phyloP scores from a whole-genome alignment of 495 filamentous ascomycete genomes.

The Talaromyces nanjingensis region DNA sequence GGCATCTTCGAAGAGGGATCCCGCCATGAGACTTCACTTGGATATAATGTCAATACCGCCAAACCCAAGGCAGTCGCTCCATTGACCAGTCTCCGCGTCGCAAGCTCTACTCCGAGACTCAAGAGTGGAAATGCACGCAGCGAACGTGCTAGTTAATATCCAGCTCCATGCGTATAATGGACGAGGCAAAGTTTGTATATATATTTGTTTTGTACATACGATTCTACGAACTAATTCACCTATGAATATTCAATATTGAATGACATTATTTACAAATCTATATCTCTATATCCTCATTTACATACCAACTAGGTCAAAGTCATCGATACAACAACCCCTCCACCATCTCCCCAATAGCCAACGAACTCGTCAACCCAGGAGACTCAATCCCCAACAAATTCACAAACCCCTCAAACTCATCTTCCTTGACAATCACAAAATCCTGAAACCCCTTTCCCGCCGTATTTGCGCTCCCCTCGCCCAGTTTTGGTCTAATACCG shows the following conservation, averaged over 20 bases:
- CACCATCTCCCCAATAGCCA: constrained; percentile 87
- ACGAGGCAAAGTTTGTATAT: neutral
- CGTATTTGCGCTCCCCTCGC: constrained; percentile 48
- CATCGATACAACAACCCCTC: constrained; percentile 60
- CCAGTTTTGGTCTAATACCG: constrained; percentile 84
- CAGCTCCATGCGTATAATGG: too few species aligned
- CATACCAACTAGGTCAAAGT: neutral
- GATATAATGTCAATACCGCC: neutral
- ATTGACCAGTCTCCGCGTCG: neutral
- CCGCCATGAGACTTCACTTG: too few species aligned
- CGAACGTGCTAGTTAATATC: too few species aligned
- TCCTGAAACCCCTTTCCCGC: constrained; percentile 66
- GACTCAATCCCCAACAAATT: constrained; percentile 94
- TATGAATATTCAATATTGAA: neutral
- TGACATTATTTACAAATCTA: neutral
- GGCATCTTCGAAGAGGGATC: neutral
- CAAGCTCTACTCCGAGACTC: neutral
- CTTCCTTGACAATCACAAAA: constrained; percentile 76
- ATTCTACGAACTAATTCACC: neutral
- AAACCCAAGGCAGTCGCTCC: neutral
- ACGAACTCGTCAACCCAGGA: constrained; percentile 80
- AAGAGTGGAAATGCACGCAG: too few species aligned
- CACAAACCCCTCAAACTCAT: constrained; percentile 79
- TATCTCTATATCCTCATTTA: too few species aligned
- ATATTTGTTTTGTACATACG: neutral